phyloP scores from a whole-genome alignment of 768 basidiomycete species.

The Boletus pseudopeckii region DNA sequence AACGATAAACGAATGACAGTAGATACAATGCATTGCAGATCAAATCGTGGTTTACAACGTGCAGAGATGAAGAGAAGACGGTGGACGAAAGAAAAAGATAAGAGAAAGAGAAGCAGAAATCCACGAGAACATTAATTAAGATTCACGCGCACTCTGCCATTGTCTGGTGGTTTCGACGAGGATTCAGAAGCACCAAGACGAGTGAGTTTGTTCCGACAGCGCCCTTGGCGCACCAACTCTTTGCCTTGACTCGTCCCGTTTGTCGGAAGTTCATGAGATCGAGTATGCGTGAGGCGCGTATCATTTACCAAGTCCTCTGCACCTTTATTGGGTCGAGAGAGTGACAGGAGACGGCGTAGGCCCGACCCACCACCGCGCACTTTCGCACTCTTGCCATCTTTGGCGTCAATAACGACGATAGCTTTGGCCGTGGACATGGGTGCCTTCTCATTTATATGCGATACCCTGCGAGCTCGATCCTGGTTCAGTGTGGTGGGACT shows the following conservation, averaged over 20 bases:
- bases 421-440: slow-evolving; percentile 55
- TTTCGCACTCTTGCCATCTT: slow-evolving; percentile 38
- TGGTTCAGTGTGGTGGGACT: slow-evolving; percentile 30
- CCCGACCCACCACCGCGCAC: slow-evolving; percentile 30
- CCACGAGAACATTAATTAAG: slow-evolving; percentile 27
- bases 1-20: slow-evolving; percentile 11
- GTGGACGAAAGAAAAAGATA: not conserved
- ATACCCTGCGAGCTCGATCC: slow-evolving; percentile 28
- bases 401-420: slow-evolving; percentile 57
- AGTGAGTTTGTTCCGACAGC: slow-evolving; percentile 28
- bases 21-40: slow-evolving; percentile 24
- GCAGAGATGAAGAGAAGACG: slow-evolving; percentile 18
- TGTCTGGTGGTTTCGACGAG: slow-evolving; percentile 30
- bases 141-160: slow-evolving; percentile 35
- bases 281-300: slow-evolving; percentile 21
- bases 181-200: slow-evolving; percentile 29
- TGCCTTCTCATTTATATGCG: slow-evolving; percentile 26
- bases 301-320: slow-evolving; percentile 28
- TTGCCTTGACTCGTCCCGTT: slow-evolving; percentile 20
- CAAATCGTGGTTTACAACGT: slow-evolving; percentile 25
- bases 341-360: slow-evolving; percentile 31
- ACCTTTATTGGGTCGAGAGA: slow-evolving; percentile 31
- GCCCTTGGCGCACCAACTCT: slow-evolving; percentile 23
- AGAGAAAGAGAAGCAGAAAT: slow-evolving; percentile 1
- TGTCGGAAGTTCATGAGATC: slow-evolving; percentile 26